Evolutionary conservation across 768 basidiomycete genomes (phyloP).

Genomic region (Calocybe gangraenosa): DNA sequence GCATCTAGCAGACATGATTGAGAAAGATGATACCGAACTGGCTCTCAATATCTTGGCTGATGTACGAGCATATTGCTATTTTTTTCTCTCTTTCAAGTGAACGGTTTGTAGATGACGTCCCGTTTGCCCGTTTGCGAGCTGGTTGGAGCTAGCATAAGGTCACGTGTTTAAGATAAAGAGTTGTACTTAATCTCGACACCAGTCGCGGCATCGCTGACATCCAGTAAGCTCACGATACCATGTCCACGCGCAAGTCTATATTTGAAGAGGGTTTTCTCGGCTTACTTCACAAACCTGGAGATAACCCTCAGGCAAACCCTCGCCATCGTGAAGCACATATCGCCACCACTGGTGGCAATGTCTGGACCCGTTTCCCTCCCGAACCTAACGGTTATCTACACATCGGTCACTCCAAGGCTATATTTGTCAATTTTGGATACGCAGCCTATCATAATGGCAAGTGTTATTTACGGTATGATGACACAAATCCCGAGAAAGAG

Average conservation of each 20-base stretch:
- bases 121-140: no score
- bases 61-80: conserved; percentile 73
- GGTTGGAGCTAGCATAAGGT: no score
- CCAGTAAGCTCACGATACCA: no score
- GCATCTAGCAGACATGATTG: conserved; percentile 48
- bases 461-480: conserved; percentile 94
- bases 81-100: conserved; percentile 34
- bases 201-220: no score
- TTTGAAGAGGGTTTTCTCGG: conserved; percentile 96
- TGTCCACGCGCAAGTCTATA: conserved; percentile 49
- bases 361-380: conserved; percentile 96
- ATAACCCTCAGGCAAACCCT: conserved; percentile 81
- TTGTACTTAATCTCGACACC: no score
- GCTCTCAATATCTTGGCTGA: conserved; percentile 66
- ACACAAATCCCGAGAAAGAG: conserved; percentile 98
- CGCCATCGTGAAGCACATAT: conserved; percentile 80
- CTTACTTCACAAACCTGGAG: conserved; percentile 88
- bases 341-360: conserved; percentile 71
- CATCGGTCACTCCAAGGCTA: conserved; percentile 97
- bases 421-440: conserved; percentile 98
- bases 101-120: no score
- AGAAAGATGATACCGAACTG: conserved; percentile 47
- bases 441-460: conserved; percentile 91
- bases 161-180: no score
- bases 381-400: conserved; percentile 98